Conservation (phyloP, 306 rosid genomes). For the Quercus dentata region DNA sequence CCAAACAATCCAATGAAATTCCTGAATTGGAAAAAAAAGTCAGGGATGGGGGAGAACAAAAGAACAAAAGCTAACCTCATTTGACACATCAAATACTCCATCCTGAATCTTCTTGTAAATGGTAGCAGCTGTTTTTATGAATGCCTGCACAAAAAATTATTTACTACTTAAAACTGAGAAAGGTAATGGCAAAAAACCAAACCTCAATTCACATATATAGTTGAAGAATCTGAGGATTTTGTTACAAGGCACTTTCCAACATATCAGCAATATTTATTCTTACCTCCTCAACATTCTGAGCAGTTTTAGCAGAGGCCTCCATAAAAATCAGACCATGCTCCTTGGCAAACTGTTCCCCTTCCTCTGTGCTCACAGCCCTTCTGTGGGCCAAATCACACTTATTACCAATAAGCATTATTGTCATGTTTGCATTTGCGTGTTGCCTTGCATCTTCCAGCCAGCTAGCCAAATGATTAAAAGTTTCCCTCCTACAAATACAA, state of each 20-base stretch:
- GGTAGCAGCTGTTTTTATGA: constrained; percentile 93
- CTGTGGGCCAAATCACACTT: constrained; percentile 97
- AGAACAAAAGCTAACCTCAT: constrained; percentile 61
- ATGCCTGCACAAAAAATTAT: constrained; percentile 52
- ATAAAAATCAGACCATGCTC: constrained; percentile 91
- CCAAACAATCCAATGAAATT: background rate
- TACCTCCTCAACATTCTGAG: constrained; percentile 99
- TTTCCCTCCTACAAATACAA: constrained; percentile 75
- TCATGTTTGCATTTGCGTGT: constrained; percentile 98
- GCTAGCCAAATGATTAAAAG: constrained; percentile 97
- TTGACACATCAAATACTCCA: constrained; percentile 96
- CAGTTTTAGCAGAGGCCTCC: constrained; percentile 99
- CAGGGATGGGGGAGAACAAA: background rate
- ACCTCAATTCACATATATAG: background rate
- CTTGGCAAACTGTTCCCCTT: constrained; percentile 98
- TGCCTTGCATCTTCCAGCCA: constrained; percentile 99
- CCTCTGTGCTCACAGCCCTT: constrained; percentile 99
- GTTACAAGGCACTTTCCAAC: background rate
- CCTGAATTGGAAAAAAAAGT: background rate
- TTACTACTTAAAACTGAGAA: constrained; percentile 1
- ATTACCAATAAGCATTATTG: constrained; percentile 92
- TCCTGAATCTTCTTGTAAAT: constrained; percentile 92
- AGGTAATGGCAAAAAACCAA: constrained; percentile 16
- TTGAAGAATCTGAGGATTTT: background rate
- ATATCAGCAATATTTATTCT: constrained; percentile 1